phyloP scores from a whole-genome alignment of 2,329 filamentous ascomycete genomes.

The Cercospora zeina region DNA sequence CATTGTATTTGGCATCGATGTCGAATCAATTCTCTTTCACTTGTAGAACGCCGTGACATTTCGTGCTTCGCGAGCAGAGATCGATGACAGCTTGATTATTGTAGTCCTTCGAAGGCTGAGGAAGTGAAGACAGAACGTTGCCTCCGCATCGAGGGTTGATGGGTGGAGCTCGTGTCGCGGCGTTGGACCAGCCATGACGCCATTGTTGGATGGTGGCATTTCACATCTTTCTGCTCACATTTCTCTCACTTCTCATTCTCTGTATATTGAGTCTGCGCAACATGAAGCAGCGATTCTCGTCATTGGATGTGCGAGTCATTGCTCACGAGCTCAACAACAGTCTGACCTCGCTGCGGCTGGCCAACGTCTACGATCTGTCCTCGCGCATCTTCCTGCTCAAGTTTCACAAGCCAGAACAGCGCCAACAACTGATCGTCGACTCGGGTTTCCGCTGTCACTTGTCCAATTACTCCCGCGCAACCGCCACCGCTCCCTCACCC shows the following conservation, averaged over 20 bases:
- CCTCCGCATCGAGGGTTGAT: neutral
- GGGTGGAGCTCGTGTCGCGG: neutral
- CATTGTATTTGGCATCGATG: no score
- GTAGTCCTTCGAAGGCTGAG: neutral
- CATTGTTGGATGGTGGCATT: constrained; percentile 5
- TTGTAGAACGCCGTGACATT: no score
- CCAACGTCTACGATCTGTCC: constrained; percentile 95
- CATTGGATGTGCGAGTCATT: constrained; percentile 81
- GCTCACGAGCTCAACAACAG: constrained; percentile 82
- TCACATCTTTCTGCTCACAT: neutral
- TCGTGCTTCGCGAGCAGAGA: neutral
- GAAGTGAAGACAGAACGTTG: neutral
- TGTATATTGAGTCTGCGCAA: constrained; percentile 5
- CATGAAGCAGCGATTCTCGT: constrained; percentile 80
- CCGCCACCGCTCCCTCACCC: constrained; percentile 76
- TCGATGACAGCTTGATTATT: neutral
- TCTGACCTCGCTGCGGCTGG: constrained; percentile 75
- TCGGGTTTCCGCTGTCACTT: constrained; percentile 95
- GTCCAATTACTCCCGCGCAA: constrained; percentile 84
- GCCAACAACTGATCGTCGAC: constrained; percentile 88
- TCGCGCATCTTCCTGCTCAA: constrained; percentile 95
- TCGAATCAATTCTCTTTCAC: no score
- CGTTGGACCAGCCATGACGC: neutral
- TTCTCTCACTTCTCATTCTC: neutral
- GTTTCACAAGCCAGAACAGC: constrained; percentile 84